Percentiles rank a stretch among this genome's conserved stretches.
Conservation (phyloP, 2,329 filamentous ascomycete genomes). For the Apiospora marii region DNA sequence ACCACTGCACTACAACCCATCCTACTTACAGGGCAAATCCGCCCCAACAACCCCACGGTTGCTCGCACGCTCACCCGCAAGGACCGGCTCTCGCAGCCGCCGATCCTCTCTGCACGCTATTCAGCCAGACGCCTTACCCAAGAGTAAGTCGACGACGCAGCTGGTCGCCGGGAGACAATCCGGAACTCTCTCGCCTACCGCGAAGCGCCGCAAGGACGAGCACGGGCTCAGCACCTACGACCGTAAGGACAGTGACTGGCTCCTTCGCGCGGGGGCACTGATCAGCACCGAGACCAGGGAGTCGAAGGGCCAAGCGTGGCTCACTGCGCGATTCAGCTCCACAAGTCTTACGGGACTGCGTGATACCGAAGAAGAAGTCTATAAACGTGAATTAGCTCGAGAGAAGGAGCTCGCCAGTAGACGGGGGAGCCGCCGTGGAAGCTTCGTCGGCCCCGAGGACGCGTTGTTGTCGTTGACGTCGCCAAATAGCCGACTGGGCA, state of each 20-base stretch:
- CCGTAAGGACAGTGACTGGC: slow-evolving; percentile 67
- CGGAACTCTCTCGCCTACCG: slow-evolving; percentile 36
- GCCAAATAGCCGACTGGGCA: slow-evolving; percentile 56
- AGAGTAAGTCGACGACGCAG: slow-evolving; percentile 71
- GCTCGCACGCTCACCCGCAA: slow-evolving; percentile 52
- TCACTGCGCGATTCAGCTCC: slow-evolving; percentile 70
- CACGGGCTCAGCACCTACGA: slow-evolving; percentile 43
- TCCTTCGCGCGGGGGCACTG: slow-evolving; percentile 68
- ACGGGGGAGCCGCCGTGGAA: slow-evolving; percentile 57
- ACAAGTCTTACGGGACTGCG: slow-evolving; percentile 64
- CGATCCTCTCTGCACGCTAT: slow-evolving; percentile 46
- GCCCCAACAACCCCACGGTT: slow-evolving; percentile 71
- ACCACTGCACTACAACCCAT: slow-evolving; percentile 49
- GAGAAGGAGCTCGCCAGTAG: slow-evolving; percentile 59
- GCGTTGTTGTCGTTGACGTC: slow-evolving; percentile 45
- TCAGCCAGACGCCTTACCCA: slow-evolving; percentile 50
- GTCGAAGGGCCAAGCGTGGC: slow-evolving; percentile 74
- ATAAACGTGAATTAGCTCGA: slow-evolving; percentile 59
- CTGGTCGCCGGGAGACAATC: slow-evolving; percentile 45
- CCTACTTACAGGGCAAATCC: slow-evolving; percentile 69
- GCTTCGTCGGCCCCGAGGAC: slow-evolving; percentile 49
- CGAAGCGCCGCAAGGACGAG: slow-evolving; percentile 43
- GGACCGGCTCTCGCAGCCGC: slow-evolving; percentile 52
- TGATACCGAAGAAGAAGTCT: slow-evolving; percentile 60
- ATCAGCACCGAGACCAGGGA: slow-evolving; percentile 70